Evolutionary conservation across 2,329 filamentous ascomycete species (phyloP), one percentile per base, ranked within the genome.

Genomic region (Paecilomyces niveus): DNA sequence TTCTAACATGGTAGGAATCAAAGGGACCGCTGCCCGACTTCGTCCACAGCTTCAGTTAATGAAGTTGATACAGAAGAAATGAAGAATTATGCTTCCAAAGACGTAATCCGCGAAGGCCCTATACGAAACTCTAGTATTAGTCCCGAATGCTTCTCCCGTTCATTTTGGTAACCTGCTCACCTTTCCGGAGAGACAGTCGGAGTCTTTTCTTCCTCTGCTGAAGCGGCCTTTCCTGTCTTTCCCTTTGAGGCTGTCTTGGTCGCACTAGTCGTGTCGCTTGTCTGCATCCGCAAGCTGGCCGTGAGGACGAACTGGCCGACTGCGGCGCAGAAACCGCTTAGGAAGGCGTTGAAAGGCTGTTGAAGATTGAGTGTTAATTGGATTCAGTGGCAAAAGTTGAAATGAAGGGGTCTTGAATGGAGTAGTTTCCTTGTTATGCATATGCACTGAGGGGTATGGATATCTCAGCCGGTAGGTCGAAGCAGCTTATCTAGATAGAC

Each of bases 1-100:
- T 45, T 45, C 9, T 18, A 18, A 45, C 15, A 45, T 18, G 6
- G 15, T 7, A n/a, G 7, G 15, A 13, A 4, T n/a, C 35, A 6
- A 45, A 45, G 15, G 2, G n/a, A n/a, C 35, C 35, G 3, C n/a
- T 18, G 3, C 15, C 35, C 6, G 5, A 18, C n/a, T 10, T 31
- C 56, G 55, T 32, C 55, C 53, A 18, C 35, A 3, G 53, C 57
- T 66, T 81, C 82, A 99, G 83, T 99, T 99, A 81, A 99, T 97
- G 77, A 99, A 99, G 83, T 99, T 99, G 74, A 97, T 87, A 78
- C 92, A 97, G 83, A 99, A 99, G 80, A 97, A 96, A 80, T 99
- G 94, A 74, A 97, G 79, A 73, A 97, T 90, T 74, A 99, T 75
- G 75, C 92, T 97, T 73, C 93, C 94, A 67, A 97, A 90, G 61